Base-by-base conservation (phyloP, 192 early-diverging fungal genomes). In the Paraglomus occultum region DNA sequence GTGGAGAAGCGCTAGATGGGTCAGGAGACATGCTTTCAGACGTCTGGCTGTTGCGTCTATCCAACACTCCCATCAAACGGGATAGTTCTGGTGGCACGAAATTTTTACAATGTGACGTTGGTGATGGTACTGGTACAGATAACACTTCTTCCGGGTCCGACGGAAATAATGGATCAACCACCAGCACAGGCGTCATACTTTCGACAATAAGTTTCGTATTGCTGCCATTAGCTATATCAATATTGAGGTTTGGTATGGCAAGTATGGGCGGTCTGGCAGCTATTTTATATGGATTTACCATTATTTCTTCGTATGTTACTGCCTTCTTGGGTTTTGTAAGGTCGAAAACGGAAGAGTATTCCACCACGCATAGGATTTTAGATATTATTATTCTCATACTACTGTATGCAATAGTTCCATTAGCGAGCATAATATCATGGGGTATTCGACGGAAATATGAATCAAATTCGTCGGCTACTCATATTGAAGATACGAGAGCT, bases 241-340 rank as follows among this genome's bases (percentile, higher is more conserved):
- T 65, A 18, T 17, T 65, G 17, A 65, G 63, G 51, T 65, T 65
- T 7, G 63, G 63, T 59, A 59, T 59, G 31, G 31, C 57, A 59
- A 59, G 15, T 39, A 23, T 43, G 8, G 39, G 39, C 31, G 23
- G 9, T 6, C 1, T 49, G 11, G 22, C 15, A 23, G 46, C 18
- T n/a, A 18, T 6, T 40, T 18, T 31, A 9, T 65, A 65, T 51
- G 48, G 23, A 50, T 8, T 40, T 31, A 40, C 51, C 5, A 12
- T 65, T 51, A 7, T 51, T 9, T 31, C 11, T 8, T 65, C 63
- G 8, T 65, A 50, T 15, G 23, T 38, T 15, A 38, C 22, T n/a
- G 11, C 47, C 4, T 31, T 65, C 51, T 65, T 39, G 38, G 63
- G 63, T n/a, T 65, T 65, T 65, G 9, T 8, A 1, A 50, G 38